Evolutionary conservation across 345 rosid genomes (phyloP).

Genomic region (Salix purpurea): DNA sequence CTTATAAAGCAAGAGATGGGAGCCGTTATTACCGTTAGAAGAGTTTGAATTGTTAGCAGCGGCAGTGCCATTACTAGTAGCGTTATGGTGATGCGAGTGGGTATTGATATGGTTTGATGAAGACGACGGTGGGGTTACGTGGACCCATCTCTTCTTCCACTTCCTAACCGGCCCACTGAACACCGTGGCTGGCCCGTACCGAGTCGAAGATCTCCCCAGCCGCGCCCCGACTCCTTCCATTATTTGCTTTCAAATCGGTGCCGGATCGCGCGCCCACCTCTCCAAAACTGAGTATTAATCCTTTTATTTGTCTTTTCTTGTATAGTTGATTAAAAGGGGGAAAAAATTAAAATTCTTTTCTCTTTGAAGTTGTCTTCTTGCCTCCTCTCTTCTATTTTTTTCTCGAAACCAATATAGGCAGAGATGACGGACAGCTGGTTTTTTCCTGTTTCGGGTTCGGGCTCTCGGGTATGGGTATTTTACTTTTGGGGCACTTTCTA

Average conservation of each 20-base stretch:
- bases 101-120: constrained; percentile 25
- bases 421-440: too few relatives aligned
- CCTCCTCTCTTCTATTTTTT: neutral
- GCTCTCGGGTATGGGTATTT: too few relatives aligned
- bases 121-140: constrained; percentile 39
- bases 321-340: neutral
- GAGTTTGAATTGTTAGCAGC: constrained; percentile 24
- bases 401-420: neutral
- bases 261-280: neutral
- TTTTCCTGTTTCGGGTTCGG: too few relatives aligned
- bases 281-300: neutral
- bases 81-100: constrained; percentile 16
- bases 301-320: neutral
- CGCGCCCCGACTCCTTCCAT: constrained; percentile 99
- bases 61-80: constrained; percentile 9
- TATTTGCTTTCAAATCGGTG: neutral
- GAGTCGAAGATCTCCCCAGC: constrained; percentile 90
- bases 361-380: neutral
- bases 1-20: constrained; percentile 71
- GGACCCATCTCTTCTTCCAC: constrained; percentile 99
- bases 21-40: constrained; percentile 51
- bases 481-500: too few relatives aligned
- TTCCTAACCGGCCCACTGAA: constrained; percentile 93
- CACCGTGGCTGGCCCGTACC: constrained; percentile 93
- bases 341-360: neutral